Percentiles rank a stretch among this genome's conserved stretches.
These are phyloP conservation scores for Chlorella sp. DNA, from an alignment of 139 green algal species.

Conservation along the genomic window DNA sequence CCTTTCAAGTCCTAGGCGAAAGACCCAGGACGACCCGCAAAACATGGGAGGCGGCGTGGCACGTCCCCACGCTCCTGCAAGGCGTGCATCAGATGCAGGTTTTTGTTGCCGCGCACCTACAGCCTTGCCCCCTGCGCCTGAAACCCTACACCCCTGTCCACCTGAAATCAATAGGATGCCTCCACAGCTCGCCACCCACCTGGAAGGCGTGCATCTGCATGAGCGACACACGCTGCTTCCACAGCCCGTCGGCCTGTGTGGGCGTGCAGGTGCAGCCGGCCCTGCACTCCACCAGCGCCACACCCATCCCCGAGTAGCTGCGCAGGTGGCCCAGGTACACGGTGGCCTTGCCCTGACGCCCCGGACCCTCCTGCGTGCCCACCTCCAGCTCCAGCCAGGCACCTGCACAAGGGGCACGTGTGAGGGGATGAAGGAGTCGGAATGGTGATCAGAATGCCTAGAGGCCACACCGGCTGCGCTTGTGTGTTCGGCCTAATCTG, in stretches of 20 bases:
- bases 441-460: background rate
- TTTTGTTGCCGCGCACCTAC: background rate
- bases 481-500: too few relatives aligned
- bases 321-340: slow-evolving; percentile 24
- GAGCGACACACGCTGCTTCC: background rate
- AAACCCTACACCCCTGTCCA: background rate
- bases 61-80: too few relatives aligned
- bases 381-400: slow-evolving; percentile 15
- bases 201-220: slow-evolving; percentile 9
- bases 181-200: background rate
- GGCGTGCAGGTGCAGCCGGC: slow-evolving; percentile 9
- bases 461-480: background rate
- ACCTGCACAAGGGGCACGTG: background rate
- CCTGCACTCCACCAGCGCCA: background rate
- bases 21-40: too few relatives aligned
- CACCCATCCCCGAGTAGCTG: slow-evolving; percentile 27
- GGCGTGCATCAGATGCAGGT: too few relatives aligned
- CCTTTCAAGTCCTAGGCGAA: too few relatives aligned
- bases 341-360: background rate
- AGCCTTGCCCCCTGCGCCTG: background rate
- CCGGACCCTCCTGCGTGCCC: background rate
- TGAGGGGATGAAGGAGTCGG: background rate
- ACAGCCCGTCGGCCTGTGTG: background rate
- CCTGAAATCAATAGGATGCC: too few relatives aligned
- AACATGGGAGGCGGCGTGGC: too few relatives aligned